Evolutionary conservation across 1,284 basidiomycete genomes (phyloP).

Genomic region (Heterobasidion parviporum): DNA sequence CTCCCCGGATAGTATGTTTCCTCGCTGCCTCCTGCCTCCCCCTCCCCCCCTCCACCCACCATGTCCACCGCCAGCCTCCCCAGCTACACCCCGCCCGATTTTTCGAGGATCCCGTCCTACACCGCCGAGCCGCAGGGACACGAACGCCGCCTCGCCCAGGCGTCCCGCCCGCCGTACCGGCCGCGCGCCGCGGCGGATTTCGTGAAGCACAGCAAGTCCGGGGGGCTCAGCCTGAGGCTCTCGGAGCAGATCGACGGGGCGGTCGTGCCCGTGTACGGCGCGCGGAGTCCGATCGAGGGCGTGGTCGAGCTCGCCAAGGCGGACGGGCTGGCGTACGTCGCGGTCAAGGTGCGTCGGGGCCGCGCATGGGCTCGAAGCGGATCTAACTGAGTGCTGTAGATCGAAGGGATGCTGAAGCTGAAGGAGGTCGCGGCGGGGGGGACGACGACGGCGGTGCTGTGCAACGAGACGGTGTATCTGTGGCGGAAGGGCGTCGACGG

Average conservation of each 20-base stretch:
- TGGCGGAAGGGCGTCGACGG: conserved; percentile 44
- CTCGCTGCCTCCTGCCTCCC: neutral
- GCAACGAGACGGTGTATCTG: conserved; percentile 40
- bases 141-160: conserved; percentile 47
- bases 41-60: neutral
- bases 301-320: conserved; percentile 45
- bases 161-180: conserved; percentile 15
- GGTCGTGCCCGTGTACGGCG: conserved; percentile 49
- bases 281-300: conserved; percentile 45
- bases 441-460: conserved; percentile 39
- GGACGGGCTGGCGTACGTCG: conserved; percentile 50
- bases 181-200: conserved; percentile 34
- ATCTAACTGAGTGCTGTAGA: conserved; percentile 23
- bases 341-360: conserved; percentile 43
- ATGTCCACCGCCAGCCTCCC: conserved; percentile 29
- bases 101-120: conserved; percentile 22
- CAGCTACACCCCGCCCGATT: conserved; percentile 17
- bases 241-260: conserved; percentile 40
- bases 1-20: neutral
- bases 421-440: conserved; percentile 63
- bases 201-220: conserved; percentile 52
- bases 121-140: conserved; percentile 38
- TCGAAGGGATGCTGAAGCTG: conserved; percentile 50
- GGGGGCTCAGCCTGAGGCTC: conserved; percentile 43
- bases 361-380: neutral